Base-by-base conservation (phyloP, 352 stramenopile genomes). In the Phytophthora ohioensis region DNA sequence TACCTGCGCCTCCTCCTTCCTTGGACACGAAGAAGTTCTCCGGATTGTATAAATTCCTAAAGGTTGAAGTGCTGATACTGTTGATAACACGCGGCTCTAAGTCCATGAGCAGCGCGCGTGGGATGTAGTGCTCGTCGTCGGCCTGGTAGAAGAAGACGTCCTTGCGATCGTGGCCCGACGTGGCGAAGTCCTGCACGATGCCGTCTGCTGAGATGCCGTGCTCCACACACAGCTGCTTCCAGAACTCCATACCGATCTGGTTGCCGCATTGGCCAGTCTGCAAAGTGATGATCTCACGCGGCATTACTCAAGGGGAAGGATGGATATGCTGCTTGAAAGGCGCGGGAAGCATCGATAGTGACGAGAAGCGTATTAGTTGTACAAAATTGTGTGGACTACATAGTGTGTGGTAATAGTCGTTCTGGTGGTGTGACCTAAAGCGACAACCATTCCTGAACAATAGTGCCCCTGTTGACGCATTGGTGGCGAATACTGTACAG, bases 111-210 rank as follows among this genome's bases (percentile, higher is more conserved):
- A 99, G 80, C 13, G 97, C 97, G 38, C 98, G 81, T 13, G 98
- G 98, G 51, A 99, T 99, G 84, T 99, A 99, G 65, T 98, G 96
- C 72, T 99, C 97, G 69, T 99, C 97, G 76, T 99, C 98, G 5
- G 95, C 95, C 69, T 98, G 93, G 83, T 99, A 99, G 79, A 99
- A 99, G 78, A 99, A 99, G 10, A 99, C 98, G 72, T 99, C 98
- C 76, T 99, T 99, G 59, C 97, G 90, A 89, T 99, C 97, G 73
- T 99, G 91, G 48, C 92, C 93, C 30, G 93, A 79, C 45, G 90
- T 93, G 35, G 91, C 95, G 59, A 94, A 98, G 57, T 99, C 96
- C 74, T 98, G 84, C 38, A 99, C 88, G 36, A 98, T 98, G 21
- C 98, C 97, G 75, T 99, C 97, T 1, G 94, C 91, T 15, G 87